A percentile compares a stretch with the other conserved stretches of the same genome.
phyloP scores from a whole-genome alignment of 768 basidiomycete genomes.

The Lentinus brumalis region DNA sequence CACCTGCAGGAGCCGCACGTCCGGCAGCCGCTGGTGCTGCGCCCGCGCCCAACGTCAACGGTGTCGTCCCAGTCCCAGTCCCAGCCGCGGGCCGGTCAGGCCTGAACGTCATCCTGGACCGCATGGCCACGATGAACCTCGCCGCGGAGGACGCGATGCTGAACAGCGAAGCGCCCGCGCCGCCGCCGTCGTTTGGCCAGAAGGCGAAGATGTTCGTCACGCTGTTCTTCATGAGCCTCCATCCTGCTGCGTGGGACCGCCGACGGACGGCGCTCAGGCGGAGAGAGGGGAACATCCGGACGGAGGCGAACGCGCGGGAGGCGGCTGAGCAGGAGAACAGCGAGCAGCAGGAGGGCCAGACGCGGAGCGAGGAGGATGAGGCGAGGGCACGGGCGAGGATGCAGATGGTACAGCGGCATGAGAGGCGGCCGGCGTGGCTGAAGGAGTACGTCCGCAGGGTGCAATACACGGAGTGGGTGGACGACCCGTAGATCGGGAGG shows the following conservation, averaged over 20 bases:
- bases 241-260: constrained; percentile 77
- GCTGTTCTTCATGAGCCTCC: constrained; percentile 60
- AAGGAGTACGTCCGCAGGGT: constrained; percentile 66
- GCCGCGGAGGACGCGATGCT: constrained; percentile 55
- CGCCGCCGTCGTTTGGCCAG: constrained; percentile 51
- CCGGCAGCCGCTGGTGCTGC: background rate
- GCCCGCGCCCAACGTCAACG: constrained; percentile 12
- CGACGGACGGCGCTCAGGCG: constrained; percentile 57
- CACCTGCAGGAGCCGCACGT: background rate
- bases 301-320: constrained; percentile 54
- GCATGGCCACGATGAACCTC: constrained; percentile 59
- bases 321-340: constrained; percentile 23
- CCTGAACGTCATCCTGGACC: constrained; percentile 40
- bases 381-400: constrained; percentile 39
- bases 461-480: constrained; percentile 65
- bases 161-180: constrained; percentile 29
- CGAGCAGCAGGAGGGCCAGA: constrained; percentile 28
- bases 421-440: constrained; percentile 61
- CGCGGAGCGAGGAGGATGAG: constrained; percentile 32
- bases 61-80: constrained; percentile 15
- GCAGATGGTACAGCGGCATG: constrained; percentile 51
- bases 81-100: constrained; percentile 4
- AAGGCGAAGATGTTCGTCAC: constrained; percentile 55
- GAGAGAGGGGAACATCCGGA: constrained; percentile 67
- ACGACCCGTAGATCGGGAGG: constrained; percentile 49